phyloP scores from a whole-genome alignment of 306 rosid species.

The Ceratonia siliqua region DNA sequence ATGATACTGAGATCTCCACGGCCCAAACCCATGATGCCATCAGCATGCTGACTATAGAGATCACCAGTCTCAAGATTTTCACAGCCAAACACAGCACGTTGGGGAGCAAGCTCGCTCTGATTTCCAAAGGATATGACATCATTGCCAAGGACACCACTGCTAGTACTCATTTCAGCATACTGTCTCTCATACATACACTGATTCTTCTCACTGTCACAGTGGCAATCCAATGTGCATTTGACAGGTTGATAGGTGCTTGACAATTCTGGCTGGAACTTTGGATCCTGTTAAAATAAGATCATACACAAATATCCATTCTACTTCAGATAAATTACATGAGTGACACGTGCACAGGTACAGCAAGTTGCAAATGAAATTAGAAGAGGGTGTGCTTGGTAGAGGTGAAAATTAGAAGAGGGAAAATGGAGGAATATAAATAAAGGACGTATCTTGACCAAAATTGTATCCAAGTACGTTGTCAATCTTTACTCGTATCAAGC shows the following conservation, averaged over 20 bases:
- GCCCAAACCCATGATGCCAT: conserved; percentile 98
- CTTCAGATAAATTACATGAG: conserved; percentile 27
- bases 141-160: conserved; percentile 88
- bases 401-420: background rate
- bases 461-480: background rate
- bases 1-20: conserved; percentile 83
- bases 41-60: conserved; percentile 82
- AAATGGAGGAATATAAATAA: background rate
- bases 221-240: conserved; percentile 76
- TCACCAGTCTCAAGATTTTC: conserved; percentile 92
- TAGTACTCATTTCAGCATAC: conserved; percentile 93
- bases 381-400: background rate
- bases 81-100: conserved; percentile 90
- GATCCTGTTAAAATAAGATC: conserved; percentile 61
- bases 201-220: conserved; percentile 57
- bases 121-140: conserved; percentile 84
- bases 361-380: background rate
- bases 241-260: conserved; percentile 75
- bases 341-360: conserved; percentile 1
- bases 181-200: conserved; percentile 86
- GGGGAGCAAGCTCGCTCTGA: conserved; percentile 69
- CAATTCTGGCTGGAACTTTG: conserved; percentile 74
- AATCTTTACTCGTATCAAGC: background rate
- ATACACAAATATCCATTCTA: conserved; percentile 18
- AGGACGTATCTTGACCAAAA: background rate